Evolutionary conservation across 352 stramenopile species (phyloP).

Genomic region (Phytophthora pini): DNA sequence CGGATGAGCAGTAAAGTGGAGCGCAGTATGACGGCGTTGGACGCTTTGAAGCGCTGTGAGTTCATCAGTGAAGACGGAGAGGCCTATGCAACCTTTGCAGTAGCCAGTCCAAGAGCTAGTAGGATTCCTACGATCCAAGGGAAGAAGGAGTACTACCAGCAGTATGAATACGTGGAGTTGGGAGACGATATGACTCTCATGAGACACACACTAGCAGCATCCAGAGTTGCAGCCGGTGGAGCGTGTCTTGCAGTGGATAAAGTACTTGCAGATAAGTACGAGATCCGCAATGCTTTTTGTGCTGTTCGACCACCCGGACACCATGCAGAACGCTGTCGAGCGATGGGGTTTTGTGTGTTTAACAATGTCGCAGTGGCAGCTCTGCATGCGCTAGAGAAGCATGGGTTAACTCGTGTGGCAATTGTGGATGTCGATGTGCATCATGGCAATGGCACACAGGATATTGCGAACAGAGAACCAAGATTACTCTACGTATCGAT

Average conservation of each 20-base stretch:
- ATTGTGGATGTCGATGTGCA: conserved; percentile 88
- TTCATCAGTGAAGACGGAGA: conserved; percentile 11
- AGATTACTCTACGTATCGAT: conserved; percentile 62
- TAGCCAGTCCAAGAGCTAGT: conserved; percentile 18
- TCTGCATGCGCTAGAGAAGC: conserved; percentile 89
- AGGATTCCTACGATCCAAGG: conserved; percentile 31
- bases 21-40: conserved; percentile 62
- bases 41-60: conserved; percentile 28
- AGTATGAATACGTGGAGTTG: conserved; percentile 74
- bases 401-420: conserved; percentile 52
- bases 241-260: conserved; percentile 79
- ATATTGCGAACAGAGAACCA: conserved; percentile 34
- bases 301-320: conserved; percentile 76
- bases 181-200: conserved; percentile 76
- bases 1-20: conserved; percentile 64
- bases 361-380: conserved; percentile 96
- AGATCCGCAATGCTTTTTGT: conserved; percentile 85
- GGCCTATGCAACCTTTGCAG: conserved; percentile 2
- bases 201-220: conserved; percentile 67
- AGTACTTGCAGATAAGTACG: conserved; percentile 34
- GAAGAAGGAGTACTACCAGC: conserved; percentile 59
- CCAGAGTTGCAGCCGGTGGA: conserved; percentile 73
- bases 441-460: conserved; percentile 89
- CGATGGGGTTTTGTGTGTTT: conserved; percentile 95
- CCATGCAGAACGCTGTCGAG: conserved; percentile 52